phyloP scores from a whole-genome alignment of 78 protist species.

The Dictyostelium intermedium region DNA sequence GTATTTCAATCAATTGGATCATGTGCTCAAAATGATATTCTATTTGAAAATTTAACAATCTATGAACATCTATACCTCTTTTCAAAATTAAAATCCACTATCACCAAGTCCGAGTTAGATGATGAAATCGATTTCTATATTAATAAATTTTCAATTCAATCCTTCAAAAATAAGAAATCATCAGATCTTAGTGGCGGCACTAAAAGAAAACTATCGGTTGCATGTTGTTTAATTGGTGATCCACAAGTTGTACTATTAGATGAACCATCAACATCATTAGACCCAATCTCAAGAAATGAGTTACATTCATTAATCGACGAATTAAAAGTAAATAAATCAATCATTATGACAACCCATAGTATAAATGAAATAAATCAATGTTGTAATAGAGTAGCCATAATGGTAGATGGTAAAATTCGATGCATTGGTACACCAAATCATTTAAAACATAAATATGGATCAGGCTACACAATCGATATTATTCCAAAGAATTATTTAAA shows the following conservation, averaged over 20 bases:
- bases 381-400: slow-evolving; percentile 82
- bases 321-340: slow-evolving; percentile 19
- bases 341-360: slow-evolving; percentile 89
- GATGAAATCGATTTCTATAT: background rate
- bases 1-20: slow-evolving; percentile 45
- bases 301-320: slow-evolving; percentile 76
- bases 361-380: slow-evolving; percentile 94
- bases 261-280: slow-evolving; percentile 89
- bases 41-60: slow-evolving; percentile 49
- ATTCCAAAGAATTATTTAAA: slow-evolving; percentile 50
- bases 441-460: slow-evolving; percentile 90
- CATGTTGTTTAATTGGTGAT: slow-evolving; percentile 76
- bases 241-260: slow-evolving; percentile 78
- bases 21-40: slow-evolving; percentile 62
- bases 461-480: slow-evolving; percentile 88
- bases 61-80: slow-evolving; percentile 53
- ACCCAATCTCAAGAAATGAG: slow-evolving; percentile 75
- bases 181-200: slow-evolving; percentile 81
- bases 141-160: slow-evolving; percentile 1
- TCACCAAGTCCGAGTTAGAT: background rate
- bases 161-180: background rate
- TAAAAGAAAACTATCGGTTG: slow-evolving; percentile 83
- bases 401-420: slow-evolving; percentile 70
- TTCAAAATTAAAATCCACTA: slow-evolving; percentile 43
- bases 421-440: slow-evolving; percentile 83